Conservation (phyloP, 192 early-diverging fungal species). For the Backusella mclennaniae region DNA sequence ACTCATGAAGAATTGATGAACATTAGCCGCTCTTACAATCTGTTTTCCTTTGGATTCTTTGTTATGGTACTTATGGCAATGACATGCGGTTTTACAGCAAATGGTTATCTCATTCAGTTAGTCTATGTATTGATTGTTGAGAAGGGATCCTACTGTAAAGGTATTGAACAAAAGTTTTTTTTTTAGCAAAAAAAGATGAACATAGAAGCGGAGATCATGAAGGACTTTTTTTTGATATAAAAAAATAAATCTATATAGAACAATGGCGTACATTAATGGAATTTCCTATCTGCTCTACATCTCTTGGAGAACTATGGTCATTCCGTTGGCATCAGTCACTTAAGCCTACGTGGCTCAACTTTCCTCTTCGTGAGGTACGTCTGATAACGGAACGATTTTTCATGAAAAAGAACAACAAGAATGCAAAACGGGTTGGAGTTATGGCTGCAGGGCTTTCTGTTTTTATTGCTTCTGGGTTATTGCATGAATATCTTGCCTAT, state of each 20-base stretch:
- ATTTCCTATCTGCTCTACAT: not conserved
- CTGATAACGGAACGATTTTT: conserved; percentile 2
- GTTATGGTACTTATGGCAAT: not conserved
- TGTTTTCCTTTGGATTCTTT: not conserved
- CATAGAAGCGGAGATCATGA: too few relatives aligned
- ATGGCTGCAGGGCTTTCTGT: conserved; percentile 5
- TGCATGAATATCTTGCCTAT: conserved; percentile 8
- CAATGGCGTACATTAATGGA: conserved; percentile 11
- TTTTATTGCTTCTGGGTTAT: not conserved
- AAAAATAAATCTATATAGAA: not conserved
- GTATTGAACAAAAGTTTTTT: not conserved
- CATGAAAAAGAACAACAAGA: not conserved
- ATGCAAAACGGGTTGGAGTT: not conserved
- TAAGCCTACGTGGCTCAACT: conserved; percentile 10
- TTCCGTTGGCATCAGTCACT: conserved; percentile 11
- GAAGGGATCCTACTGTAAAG: not conserved
- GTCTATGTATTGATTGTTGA: not conserved
- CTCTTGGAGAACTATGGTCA: conserved; percentile 14
- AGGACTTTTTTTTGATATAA: too few relatives aligned
- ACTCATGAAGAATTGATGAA: not conserved
- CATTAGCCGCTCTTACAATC: not conserved
- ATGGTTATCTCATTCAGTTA: not conserved
- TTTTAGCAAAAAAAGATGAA: too few relatives aligned
- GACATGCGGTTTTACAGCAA: not conserved
- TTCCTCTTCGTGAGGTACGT: conserved; percentile 9